Percentiles rank a stretch among this genome's conserved stretches.
Conservation (phyloP, 768 basidiomycete species). For the Pleurotus cornucopiae region DNA sequence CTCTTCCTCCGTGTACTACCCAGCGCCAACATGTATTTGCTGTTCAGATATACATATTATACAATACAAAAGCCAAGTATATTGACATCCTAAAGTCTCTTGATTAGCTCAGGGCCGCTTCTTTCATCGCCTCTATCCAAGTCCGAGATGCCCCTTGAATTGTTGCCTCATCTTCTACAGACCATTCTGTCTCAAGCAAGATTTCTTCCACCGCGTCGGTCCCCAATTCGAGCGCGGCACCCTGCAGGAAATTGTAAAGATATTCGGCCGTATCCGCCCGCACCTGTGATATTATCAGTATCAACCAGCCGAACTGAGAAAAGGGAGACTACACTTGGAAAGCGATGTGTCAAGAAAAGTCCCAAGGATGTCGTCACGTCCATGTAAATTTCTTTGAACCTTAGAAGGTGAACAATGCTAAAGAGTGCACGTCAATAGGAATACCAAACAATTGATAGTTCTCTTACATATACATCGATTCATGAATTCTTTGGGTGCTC, state of each 20-base stretch:
- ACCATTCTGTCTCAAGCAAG: conserved; percentile 81
- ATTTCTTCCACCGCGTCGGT: conserved; percentile 65
- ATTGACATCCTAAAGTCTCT: too few relatives aligned
- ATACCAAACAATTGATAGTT: conserved; percentile 10
- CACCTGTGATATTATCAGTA: conserved; percentile 41
- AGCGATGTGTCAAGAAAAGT: conserved; percentile 72
- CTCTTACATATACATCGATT: conserved; percentile 80
- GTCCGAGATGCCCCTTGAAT: background rate
- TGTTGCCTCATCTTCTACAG: conserved; percentile 22
- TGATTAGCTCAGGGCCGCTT: background rate
- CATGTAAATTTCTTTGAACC: conserved; percentile 41
- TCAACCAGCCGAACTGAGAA: conserved; percentile 10
- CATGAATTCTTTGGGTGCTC: conserved; percentile 75
- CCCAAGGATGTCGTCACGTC: conserved; percentile 41
- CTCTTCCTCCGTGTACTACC: background rate
- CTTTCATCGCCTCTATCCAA: background rate
- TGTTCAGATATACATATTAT: too few relatives aligned
- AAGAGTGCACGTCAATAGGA: conserved; percentile 2
- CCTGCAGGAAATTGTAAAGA: conserved; percentile 74
- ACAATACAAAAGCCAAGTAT: too few relatives aligned
- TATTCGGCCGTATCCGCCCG: conserved; percentile 80
- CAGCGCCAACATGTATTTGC: too few relatives aligned
- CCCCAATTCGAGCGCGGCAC: conserved; percentile 59
- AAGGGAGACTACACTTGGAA: conserved; percentile 61
- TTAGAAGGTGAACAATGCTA: conserved; percentile 67